Evolutionary conservation across 2,329 filamentous ascomycete genomes (phyloP).

Genomic region (Knufia petricola): DNA sequence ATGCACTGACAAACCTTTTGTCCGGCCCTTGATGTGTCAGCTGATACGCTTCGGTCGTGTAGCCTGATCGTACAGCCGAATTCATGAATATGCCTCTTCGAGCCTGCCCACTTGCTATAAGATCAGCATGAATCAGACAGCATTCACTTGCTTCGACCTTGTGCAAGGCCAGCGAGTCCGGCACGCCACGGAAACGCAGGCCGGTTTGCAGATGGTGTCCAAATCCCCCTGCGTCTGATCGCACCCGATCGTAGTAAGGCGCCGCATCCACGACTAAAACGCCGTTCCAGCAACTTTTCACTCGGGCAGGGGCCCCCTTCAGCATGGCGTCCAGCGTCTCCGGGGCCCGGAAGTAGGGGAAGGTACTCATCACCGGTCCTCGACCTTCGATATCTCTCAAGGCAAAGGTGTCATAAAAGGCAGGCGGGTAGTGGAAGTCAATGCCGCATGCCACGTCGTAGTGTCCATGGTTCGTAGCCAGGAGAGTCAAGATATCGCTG

Average conservation of each 20-base stretch:
- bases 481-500: conserved; percentile 44
- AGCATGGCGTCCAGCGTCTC: conserved; percentile 47
- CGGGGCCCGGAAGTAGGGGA: conserved; percentile 50
- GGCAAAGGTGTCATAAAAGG: conserved; percentile 67
- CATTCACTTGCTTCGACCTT: conserved; percentile 66
- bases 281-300: conserved; percentile 61
- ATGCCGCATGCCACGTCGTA: conserved; percentile 63
- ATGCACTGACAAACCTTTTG: conserved; percentile 40
- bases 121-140: conserved; percentile 48
- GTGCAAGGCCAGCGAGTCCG: conserved; percentile 47
- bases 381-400: conserved; percentile 58
- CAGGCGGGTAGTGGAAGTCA: conserved; percentile 52
- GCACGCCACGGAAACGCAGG: conserved; percentile 54
- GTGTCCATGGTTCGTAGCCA: conserved; percentile 47
- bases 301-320: conserved; percentile 43
- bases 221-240: background rate
- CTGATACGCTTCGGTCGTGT: conserved; percentile 30
- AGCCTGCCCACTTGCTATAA: conserved; percentile 23
- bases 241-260: conserved; percentile 40
- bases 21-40: conserved; percentile 29
- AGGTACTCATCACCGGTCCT: conserved; percentile 54
- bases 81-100: conserved; percentile 31
- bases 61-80: conserved; percentile 32
- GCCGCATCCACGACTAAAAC: conserved; percentile 42
- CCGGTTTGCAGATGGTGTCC: conserved; percentile 20